Base-by-base conservation (phyloP, 164 flowering plant species). In the Magnolia changhungtana region DNA sequence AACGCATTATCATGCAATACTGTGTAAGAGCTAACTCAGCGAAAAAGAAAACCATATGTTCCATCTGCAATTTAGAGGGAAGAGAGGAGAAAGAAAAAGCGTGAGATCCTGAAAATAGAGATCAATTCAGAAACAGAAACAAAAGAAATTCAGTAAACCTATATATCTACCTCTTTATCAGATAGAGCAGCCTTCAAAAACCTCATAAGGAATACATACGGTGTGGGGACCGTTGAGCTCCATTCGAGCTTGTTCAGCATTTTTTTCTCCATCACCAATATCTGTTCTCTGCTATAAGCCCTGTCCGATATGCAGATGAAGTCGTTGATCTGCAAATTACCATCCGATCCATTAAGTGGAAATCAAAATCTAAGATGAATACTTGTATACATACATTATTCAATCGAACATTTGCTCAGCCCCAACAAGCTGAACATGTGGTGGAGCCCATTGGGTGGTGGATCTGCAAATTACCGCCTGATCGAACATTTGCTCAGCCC, bases 171-270 rank as follows among this genome's bases (percentile, higher is more conserved):
- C 74, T 85, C 80, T 49, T 83, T 72, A 80, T 87, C 92, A 14
- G 90, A 81, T 19, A 79, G 27, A 4, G 96, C 86, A 0, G 95
- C 99, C 79, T 96, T 96, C 78, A 96, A 83, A 82, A 89, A 96
- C 1, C 99, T 89, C 1, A 78, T 86, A 2, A 96, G 92, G 86
- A 96, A 96, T 0, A 90, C 91, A 29, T 88, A 96, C 2, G 89
- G 89, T 2, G 98, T 94, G 2, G 98, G 98, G 10, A 94, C 93
- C 1, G 98, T 94, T 45, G 94, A 76, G 55, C 80, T 78, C 99
- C 99, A 96, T 76, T 89, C 97, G 24, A 96, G 84, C 82, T 83
- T 79, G 21, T 90, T 94, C 69, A 96, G 77, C 9, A 94, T 90
- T 0, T 69, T 18, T 70, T 92, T 94, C 89, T 96, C 98, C 98